Percentiles rank a stretch among this genome's conserved stretches.
Conservation (phyloP, 2,329 filamentous ascomycete genomes). For the Penicillium paneum region DNA sequence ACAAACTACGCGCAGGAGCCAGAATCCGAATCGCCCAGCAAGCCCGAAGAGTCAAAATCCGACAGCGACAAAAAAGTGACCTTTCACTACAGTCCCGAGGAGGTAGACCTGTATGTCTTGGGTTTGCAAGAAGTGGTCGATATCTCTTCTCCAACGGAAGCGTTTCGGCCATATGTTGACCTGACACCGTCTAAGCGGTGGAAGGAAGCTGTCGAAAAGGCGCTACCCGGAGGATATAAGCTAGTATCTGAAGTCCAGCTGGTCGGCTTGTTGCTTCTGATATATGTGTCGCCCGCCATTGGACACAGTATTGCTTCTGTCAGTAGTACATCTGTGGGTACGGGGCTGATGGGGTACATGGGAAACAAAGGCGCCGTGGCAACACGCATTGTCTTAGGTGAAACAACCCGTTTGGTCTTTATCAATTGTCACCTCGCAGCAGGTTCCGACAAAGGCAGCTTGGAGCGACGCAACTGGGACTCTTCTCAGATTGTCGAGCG, state of each 20-base stretch:
- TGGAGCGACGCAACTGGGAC: conserved; percentile 90
- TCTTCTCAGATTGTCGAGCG: conserved; percentile 71
- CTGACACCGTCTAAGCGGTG: conserved; percentile 69
- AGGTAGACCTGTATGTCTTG: conserved; percentile 85
- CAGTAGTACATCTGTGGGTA: conserved; percentile 79
- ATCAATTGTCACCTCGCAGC: conserved; percentile 90
- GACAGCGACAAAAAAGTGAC: conserved; percentile 45
- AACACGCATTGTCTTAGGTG: conserved; percentile 77
- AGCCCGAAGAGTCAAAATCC: conserved; percentile 47
- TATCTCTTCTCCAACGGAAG: conserved; percentile 73
- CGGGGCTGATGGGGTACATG: conserved; percentile 86
- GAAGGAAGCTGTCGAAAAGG: conserved; percentile 71
- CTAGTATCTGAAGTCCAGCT: conserved; percentile 79
- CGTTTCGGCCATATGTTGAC: conserved; percentile 73
- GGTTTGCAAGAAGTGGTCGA: conserved; percentile 92
- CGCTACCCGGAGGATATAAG: conserved; percentile 72
- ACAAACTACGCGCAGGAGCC: conserved; percentile 32
- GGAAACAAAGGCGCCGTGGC: conserved; percentile 93
- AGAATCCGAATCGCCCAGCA: conserved; percentile 22
- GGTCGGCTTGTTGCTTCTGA: conserved; percentile 75
- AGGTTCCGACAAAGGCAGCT: conserved; percentile 69
- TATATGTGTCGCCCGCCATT: conserved; percentile 79
- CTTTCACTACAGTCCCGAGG: conserved; percentile 45
- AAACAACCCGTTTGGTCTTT: conserved; percentile 85
- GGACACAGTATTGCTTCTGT: conserved; percentile 73